These are phyloP conservation scores for Pelagomonas calceolata DNA, from an alignment of 108 stramenopile species.

Conservation along the genomic window DNA sequence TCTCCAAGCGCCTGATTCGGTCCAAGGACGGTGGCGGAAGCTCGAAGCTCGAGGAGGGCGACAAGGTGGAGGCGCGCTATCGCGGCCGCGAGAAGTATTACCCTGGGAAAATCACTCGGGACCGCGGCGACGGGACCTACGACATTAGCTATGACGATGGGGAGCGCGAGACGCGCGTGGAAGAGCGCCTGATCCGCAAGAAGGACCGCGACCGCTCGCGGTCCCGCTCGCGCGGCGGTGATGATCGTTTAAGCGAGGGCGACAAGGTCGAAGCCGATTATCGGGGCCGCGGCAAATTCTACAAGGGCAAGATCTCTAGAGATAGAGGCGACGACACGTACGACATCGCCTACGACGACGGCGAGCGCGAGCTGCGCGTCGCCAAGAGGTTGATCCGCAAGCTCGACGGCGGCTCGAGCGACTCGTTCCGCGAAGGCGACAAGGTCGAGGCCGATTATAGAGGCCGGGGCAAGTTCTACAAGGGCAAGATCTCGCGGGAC, in stretches of 20 bases:
- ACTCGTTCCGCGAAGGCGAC: background rate
- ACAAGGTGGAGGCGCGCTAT: constrained; percentile 32
- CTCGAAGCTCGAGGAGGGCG: constrained; percentile 11
- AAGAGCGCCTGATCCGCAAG: constrained; percentile 2
- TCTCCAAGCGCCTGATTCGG: constrained; percentile 13
- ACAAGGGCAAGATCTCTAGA: constrained; percentile 3
- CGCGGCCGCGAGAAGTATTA: constrained; percentile 24
- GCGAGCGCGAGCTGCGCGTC: constrained; percentile 16
- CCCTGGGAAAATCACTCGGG: constrained; percentile 25
- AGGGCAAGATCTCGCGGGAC: constrained; percentile 10
- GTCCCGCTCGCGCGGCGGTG: too few species aligned
- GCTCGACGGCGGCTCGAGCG: background rate
- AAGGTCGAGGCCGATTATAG: constrained; percentile 8
- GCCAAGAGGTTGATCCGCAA: constrained; percentile 9
- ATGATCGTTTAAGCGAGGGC: constrained; percentile 6
- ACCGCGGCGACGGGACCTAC: constrained; percentile 36
- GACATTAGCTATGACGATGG: constrained; percentile 34
- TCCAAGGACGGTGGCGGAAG: background rate
- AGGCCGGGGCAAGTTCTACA: constrained; percentile 17
- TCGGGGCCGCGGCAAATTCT: constrained; percentile 3
- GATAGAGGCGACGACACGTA: constrained; percentile 24
- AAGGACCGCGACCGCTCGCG: constrained; percentile 15
- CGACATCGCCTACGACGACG: constrained; percentile 39
- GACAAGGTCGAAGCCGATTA: constrained; percentile 10
- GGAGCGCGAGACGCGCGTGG: constrained; percentile 7